phyloP scores from a whole-genome alignment of 75 land plant genomes.

The Pinus albicaulis region DNA sequence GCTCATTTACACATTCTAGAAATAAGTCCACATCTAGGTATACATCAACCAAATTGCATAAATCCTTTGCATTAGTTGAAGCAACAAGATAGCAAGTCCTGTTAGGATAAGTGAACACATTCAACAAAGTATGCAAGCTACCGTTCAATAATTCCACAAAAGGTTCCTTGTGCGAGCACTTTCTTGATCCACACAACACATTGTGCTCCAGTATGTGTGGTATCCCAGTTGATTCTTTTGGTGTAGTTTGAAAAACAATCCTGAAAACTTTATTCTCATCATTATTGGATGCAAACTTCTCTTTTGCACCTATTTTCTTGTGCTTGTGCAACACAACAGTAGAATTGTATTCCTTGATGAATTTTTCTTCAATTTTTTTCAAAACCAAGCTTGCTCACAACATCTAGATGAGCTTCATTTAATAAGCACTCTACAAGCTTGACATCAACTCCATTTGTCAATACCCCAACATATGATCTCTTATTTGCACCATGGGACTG shows the following conservation, averaged over 20 bases:
- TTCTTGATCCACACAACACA: conserved; percentile 97
- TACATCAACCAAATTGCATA: conserved; percentile 98
- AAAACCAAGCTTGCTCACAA: conserved; percentile 80
- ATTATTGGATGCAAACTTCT: conserved; percentile 92
- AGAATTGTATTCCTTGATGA: conserved; percentile 89
- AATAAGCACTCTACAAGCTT: conserved; percentile 50
- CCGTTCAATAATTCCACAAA: conserved; percentile 98
- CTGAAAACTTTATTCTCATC: conserved; percentile 99
- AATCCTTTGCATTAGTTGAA: conserved; percentile 97
- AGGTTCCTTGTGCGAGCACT: conserved; percentile 95
- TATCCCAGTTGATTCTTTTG: conserved; percentile 44
- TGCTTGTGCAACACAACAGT: conserved; percentile 84
- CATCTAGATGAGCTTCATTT: conserved; percentile 47
- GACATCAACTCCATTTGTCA: conserved; percentile 65
- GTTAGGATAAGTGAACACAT: conserved; percentile 99
- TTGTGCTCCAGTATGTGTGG: conserved; percentile 74
- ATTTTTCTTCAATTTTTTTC: conserved; percentile 72
- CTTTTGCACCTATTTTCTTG: conserved; percentile 93
- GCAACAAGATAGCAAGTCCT: conserved; percentile 99
- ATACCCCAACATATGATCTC: conserved; percentile 75
- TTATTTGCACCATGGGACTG: conserved; percentile 46
- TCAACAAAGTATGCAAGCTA: conserved; percentile 89
- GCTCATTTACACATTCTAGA: conserved; percentile 90
- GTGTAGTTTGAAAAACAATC: conserved; percentile 94
- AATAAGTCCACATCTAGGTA: conserved; percentile 97